phyloP scores from a whole-genome alignment of 345 rosid species.

The Salix koriyanagi region DNA sequence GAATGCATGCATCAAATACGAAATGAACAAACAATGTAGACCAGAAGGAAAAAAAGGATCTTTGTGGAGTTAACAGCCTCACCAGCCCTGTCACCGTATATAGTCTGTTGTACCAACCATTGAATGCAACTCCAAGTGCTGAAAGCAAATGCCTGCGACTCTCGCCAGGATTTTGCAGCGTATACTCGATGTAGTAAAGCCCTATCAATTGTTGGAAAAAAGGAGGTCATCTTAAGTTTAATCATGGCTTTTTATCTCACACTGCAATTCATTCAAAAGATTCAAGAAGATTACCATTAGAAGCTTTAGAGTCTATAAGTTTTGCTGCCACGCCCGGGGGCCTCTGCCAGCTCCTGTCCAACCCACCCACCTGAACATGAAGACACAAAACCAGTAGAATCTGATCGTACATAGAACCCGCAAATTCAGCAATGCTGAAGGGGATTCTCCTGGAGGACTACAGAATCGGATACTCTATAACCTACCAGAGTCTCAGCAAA shows the following conservation, averaged over 20 bases:
- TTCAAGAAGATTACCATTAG: conserved; percentile 47
- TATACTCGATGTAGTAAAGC: conserved; percentile 81
- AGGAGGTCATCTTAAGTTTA: background rate
- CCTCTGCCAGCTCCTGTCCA: conserved; percentile 92
- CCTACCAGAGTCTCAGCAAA: conserved; percentile 82
- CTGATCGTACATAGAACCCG: background rate
- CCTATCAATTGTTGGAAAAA: conserved; percentile 35
- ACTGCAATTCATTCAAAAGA: background rate
- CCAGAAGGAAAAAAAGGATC: background rate
- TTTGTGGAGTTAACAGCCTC: background rate
- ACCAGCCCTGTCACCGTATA: conserved; percentile 94
- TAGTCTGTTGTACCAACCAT: conserved; percentile 89
- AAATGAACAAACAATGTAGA: background rate
- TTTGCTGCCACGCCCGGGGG: conserved; percentile 84
- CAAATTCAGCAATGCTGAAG: background rate
- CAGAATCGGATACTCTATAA: background rate
- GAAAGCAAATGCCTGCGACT: conserved; percentile 60
- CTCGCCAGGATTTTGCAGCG: conserved; percentile 85
- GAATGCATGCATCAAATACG: background rate
- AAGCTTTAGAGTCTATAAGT: conserved; percentile 56
- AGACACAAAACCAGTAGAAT: background rate
- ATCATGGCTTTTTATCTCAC: background rate
- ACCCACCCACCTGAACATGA: conserved; percentile 60
- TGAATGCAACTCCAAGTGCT: conserved; percentile 81
- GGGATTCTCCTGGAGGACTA: background rate